Base-by-base conservation (phyloP, 495 filamentous ascomycete genomes). In the Penicillium taxi region DNA sequence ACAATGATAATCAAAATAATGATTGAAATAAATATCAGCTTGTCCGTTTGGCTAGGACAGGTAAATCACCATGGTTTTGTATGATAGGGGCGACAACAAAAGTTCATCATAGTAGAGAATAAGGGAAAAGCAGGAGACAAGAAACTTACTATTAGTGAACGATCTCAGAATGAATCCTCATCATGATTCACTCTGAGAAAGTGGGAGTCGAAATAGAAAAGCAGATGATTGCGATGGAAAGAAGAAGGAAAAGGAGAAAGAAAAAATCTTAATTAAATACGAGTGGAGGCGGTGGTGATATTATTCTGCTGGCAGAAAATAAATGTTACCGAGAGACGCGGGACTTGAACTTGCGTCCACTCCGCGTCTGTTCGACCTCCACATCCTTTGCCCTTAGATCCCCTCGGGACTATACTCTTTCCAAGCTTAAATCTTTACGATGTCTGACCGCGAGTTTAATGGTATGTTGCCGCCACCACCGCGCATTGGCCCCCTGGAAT, bases 71-170 rank as follows among this genome's bases (percentile, higher is more conserved):
- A 93, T 61, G 53, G 58, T 64, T 58, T 70, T 65, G 81, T 90
- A 75, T 77, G 85, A 87, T 87, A 85, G 85, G 85, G 85, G 85
- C 85, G 85, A 90, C 85, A 91, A 75, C 70, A 67, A 70, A 32
- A 62, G 68, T 70, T 91, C 85, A 90, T 91, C 85, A 86, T 78
- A 54, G 58, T 61, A 67, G 39, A 50, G 6, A 33, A 44, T 45
- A 42, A 37, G 19, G 17, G 46, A 36, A 32, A 6, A 20, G 26
- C 39, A 44, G 36, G 32, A 22, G n/a, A 41, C n/a, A 28, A 39
- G 32, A 35, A 41, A 34, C 63, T 50, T 64, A 69, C 63, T 62
- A 59, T 60, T 59, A 61, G 47, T 60, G 39, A 32, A 21, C 25
- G 24, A 33, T 42, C 39, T 30, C 40, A 28, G 40, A 35, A 9